Base-by-base conservation (phyloP, 345 rosid genomes). In the Theobroma cacao region DNA sequence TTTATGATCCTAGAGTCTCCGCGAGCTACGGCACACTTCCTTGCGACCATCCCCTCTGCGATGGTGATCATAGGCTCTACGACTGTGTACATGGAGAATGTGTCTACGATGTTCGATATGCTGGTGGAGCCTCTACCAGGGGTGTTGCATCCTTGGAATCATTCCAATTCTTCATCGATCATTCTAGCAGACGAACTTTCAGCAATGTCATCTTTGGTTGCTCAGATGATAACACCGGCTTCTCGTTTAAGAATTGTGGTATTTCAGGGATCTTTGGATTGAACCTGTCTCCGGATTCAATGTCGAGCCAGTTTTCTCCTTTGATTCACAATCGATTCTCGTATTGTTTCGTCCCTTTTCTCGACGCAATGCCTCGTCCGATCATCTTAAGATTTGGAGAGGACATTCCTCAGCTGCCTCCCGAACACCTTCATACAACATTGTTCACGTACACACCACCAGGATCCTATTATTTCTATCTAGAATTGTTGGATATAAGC, bases 191-290 rank as follows among this genome's bases (percentile, higher is more conserved):
- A 0, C 3, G 1, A n/a, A 15, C 30, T 15, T 40, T 78, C 22
- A 61, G 34, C 0, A 38, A 58, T n/a, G 14, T 83, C 26, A 26
- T 81, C 24, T 83, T 81, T 4, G 83, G 84, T 5, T 83, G 83
- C 77, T 81, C 80, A 0, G 20, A 71, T 0, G 78, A 79, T 3
- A 79, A 50, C 60, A 17, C 10, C 17, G 24, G 66, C 8, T 15
- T 77, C 59, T 4, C 13, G 4, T 79, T 73, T 3, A 2, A 20
- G 1, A 6, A 59, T 0, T 28, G 14, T 3, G 56, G 41, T 2
- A 38, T 79, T 58, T 79, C 79, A 0, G 85, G 81, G 11, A 62
- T 79, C 34, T 9, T 77, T 7, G 85, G 80, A 7, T 24, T 84
- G 15, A 79, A 30, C 74, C 1, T 4, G 13, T 47, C 73, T 1